These are phyloP conservation scores for Cyphellophora attinorum DNA, from an alignment of 2,329 filamentous ascomycete genomes.

Conservation along the genomic window DNA sequence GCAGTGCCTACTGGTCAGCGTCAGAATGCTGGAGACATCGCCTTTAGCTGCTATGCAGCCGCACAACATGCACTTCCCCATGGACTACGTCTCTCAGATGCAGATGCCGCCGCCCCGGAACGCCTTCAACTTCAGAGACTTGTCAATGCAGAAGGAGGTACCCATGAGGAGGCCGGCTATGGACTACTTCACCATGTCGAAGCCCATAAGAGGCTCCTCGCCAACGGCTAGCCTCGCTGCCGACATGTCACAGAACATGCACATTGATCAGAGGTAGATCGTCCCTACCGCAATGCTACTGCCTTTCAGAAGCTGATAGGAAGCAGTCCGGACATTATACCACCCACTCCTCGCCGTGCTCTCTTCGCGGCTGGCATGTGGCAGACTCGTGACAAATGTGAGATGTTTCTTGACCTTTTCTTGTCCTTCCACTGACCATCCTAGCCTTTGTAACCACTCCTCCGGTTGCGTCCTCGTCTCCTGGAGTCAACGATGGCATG, in stretches of 20 bases:
- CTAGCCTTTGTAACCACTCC: slow-evolving; percentile 72
- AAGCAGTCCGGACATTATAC: slow-evolving; percentile 61
- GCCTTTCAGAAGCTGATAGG: too few relatives aligned
- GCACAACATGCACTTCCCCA: slow-evolving; percentile 50
- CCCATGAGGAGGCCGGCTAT: slow-evolving; percentile 57
- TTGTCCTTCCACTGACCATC: slow-evolving; percentile 8
- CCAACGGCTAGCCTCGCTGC: slow-evolving; percentile 84
- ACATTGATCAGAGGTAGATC: slow-evolving; percentile 90
- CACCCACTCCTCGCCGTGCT: slow-evolving; percentile 68
- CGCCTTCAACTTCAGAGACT: slow-evolving; percentile 66
- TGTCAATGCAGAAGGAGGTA: slow-evolving; percentile 68
- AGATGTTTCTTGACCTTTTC: slow-evolving; percentile 21
- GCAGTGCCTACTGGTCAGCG: too few relatives aligned
- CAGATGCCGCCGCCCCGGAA: slow-evolving; percentile 46
- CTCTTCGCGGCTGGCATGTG: slow-evolving; percentile 70
- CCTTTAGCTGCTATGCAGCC: slow-evolving; percentile 79
- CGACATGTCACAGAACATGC: slow-evolving; percentile 93
- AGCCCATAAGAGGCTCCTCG: slow-evolving; percentile 72
- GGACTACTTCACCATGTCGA: slow-evolving; percentile 71
- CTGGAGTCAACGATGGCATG: slow-evolving; percentile 38
- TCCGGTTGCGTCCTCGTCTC: slow-evolving; percentile 74
- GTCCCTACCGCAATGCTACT: too few relatives aligned
- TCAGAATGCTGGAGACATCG: slow-evolving; percentile 71
- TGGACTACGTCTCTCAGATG: slow-evolving; percentile 50
- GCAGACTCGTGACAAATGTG: slow-evolving; percentile 51